Evolutionary conservation across 2,329 filamentous ascomycete species (phyloP), one percentile per base, ranked within the genome.

Genomic region (Talaromyces amestolkiae): DNA sequence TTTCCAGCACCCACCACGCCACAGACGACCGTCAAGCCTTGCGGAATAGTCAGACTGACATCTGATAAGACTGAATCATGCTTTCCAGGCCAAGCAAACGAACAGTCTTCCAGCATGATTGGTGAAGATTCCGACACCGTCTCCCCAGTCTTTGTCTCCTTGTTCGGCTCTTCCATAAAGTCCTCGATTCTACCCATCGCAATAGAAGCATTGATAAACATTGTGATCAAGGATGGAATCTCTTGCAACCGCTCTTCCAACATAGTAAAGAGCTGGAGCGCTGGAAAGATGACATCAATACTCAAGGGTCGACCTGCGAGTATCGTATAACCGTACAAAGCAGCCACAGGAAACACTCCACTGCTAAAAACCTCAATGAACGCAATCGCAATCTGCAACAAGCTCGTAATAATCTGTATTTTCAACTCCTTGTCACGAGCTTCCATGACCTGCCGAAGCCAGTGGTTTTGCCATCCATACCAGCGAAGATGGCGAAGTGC

Each of bases 161-260:
- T 92, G 72, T 97, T 87, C 0, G 91, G 91, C 75, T 97, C 93
- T 0, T 82, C 80, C 91, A 97, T 96, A 78, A 96, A 97, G 24
- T 86, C 84, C 71, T 96, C 91, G 22, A 97, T 92, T 69, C 93
- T 89, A 9, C 86, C 87, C 68, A 96, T 87, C 0, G 93, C 90
- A 19, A 97, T 89, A n/a, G 86, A 88, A 0, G 92, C 91, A 71
- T 96, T 96, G 69, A 96, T 84, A 4, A 94, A 79, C 0, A 89
- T 86, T 0, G 90, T 92, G 51, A 96, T 87, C 10, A 96, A 80
- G 35, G 86, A 82, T 2, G 93, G 93, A 0, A 96, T 79, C 61
- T 93, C 90, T 64, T 89, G 87, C 58, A 97, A 80, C 67, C 88
- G 91, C 1, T 80, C 82, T 70, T 94, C 90, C 11, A 97, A 80